phyloP scores from a whole-genome alignment of 2,329 filamentous ascomycete species.

The Beauveria caledonica region DNA sequence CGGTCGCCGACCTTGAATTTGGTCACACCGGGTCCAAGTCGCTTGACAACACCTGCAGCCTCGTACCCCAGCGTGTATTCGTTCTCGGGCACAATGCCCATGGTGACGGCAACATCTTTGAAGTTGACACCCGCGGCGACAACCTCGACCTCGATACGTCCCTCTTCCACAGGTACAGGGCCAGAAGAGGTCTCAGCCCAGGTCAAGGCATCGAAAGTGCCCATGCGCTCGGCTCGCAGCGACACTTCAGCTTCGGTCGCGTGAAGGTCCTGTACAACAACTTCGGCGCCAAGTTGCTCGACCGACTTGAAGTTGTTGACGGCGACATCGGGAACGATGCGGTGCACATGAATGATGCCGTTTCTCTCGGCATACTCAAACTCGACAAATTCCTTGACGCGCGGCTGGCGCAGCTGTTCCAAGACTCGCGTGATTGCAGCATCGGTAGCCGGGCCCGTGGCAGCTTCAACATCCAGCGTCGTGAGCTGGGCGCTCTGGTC shows the following conservation, averaged over 20 bases:
- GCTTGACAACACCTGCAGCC: conserved; percentile 16
- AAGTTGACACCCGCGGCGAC: conserved; percentile 9
- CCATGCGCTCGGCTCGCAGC: background rate
- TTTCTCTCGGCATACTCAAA: conserved; percentile 20
- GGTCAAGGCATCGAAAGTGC: background rate
- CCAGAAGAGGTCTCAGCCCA: conserved; percentile 16
- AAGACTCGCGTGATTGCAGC: conserved; percentile 9
- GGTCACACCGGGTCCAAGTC: conserved; percentile 5
- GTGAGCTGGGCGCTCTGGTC: background rate
- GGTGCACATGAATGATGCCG: conserved; percentile 15
- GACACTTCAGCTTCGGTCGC: background rate
- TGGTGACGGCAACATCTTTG: conserved; percentile 16
- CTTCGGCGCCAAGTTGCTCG: background rate
- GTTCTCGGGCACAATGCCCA: conserved; percentile 13
- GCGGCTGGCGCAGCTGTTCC: conserved; percentile 15
- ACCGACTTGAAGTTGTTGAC: background rate
- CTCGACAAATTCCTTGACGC: conserved; percentile 17
- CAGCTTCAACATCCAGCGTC: background rate
- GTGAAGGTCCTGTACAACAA: background rate
- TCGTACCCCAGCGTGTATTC: conserved; percentile 14
- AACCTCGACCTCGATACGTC: conserved; percentile 14
- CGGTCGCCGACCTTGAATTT: conserved; percentile 14
- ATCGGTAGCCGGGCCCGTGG: background rate
- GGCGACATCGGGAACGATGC: conserved; percentile 18
- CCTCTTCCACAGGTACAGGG: background rate